Percentiles rank a stretch among this genome's conserved stretches.
Conservation (phyloP, 441 rosid species). For the Metrosideros polymorpha region DNA sequence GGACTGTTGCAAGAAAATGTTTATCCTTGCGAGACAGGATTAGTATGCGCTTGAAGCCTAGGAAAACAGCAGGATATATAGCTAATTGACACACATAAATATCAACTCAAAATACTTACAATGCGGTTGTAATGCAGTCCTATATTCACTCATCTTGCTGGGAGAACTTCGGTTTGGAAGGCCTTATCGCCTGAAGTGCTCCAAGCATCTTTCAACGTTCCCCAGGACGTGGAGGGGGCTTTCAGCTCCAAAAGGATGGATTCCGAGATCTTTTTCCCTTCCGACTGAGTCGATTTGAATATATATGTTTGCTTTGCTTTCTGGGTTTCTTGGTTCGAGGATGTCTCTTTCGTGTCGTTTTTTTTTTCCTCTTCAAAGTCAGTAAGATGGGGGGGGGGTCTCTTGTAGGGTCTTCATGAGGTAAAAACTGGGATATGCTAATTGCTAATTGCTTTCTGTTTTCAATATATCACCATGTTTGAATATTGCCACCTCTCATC, state of each 20-base stretch:
- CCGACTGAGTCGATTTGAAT: slow-evolving; percentile 20
- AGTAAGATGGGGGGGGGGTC: not conserved
- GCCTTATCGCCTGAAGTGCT: slow-evolving; percentile 70
- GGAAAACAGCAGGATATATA: not conserved
- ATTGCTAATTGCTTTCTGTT: not conserved
- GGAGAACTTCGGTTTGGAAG: slow-evolving; percentile 72
- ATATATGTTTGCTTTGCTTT: not conserved
- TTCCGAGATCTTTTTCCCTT: slow-evolving; percentile 79
- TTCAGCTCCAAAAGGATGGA: slow-evolving; percentile 62
- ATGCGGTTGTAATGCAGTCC: slow-evolving; percentile 31
- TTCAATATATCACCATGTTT: not conserved
- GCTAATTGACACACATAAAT: not conserved
- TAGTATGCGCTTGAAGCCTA: not conserved
- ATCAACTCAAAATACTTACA: not conserved
- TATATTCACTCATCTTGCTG: slow-evolving; percentile 81
- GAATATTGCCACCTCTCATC: no score
- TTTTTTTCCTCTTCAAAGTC: not conserved
- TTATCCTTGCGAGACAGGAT: not conserved
- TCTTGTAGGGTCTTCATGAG: not conserved
- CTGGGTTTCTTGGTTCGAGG: not conserved
- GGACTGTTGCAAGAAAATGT: not conserved
- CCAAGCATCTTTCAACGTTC: slow-evolving; percentile 60
- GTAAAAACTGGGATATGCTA: not conserved
- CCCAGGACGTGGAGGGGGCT: slow-evolving; percentile 34
- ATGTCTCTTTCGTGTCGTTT: not conserved